phyloP scores from a whole-genome alignment of 371 early-diverging fungal genomes.

The Circinella minor region DNA sequence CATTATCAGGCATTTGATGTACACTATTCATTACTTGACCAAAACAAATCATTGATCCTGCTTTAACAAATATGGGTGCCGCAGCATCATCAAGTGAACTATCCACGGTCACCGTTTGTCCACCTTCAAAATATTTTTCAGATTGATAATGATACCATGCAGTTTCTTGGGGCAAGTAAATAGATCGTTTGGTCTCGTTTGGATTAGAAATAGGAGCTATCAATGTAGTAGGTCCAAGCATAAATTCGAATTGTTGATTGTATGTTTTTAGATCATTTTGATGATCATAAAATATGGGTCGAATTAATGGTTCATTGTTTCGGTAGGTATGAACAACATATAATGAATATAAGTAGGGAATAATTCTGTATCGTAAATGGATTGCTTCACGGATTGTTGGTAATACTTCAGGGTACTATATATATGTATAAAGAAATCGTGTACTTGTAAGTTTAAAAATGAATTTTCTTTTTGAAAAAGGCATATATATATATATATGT shows the following conservation, averaged over 20 bases:
- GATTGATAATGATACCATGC: slow-evolving; percentile 52
- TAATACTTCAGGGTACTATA: slow-evolving; percentile 44
- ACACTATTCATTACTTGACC: slow-evolving; percentile 42
- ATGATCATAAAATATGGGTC: slow-evolving; percentile 61
- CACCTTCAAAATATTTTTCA: slow-evolving; percentile 30
- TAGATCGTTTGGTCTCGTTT: slow-evolving; percentile 22
- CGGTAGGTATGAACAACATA: slow-evolving; percentile 36
- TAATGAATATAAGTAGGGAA: slow-evolving; percentile 64
- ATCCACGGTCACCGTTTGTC: slow-evolving; percentile 26
- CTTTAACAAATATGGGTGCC: slow-evolving; percentile 40
- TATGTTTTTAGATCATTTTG: slow-evolving; percentile 49
- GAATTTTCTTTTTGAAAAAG: not conserved
- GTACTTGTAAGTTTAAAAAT: no score
- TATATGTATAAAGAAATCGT: not conserved
- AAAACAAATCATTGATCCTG: slow-evolving; percentile 33
- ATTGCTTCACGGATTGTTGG: slow-evolving; percentile 60
- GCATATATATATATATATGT: no score
- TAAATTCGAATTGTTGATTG: slow-evolving; percentile 55
- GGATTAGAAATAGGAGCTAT: slow-evolving; percentile 56
- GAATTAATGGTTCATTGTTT: slow-evolving; percentile 51
- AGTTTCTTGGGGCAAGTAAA: slow-evolving; percentile 42
- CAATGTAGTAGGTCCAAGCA: slow-evolving; percentile 58
- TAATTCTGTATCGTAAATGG: slow-evolving; percentile 55
- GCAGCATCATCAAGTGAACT: slow-evolving; percentile 28
- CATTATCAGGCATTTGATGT: slow-evolving; percentile 30